Evolutionary conservation across 2,329 filamentous ascomycete species (phyloP).

Genomic region (Neopestalotiopsis rosae): DNA sequence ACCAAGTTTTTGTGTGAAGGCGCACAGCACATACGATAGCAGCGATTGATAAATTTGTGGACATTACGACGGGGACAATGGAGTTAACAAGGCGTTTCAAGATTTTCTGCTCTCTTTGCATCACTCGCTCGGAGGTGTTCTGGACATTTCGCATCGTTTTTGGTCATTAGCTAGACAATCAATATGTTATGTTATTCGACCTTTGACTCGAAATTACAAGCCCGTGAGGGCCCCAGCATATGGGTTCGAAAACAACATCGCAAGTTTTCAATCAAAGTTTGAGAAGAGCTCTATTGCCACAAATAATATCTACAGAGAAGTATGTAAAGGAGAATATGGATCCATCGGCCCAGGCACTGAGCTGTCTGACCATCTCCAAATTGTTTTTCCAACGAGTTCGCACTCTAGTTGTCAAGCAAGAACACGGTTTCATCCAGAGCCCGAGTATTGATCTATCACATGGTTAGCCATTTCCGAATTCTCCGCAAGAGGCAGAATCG

Average conservation of each 20-base stretch:
- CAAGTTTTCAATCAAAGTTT: no score
- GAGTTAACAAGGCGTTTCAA: constrained; percentile 10
- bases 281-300: background rate
- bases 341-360: background rate
- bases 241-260: no score
- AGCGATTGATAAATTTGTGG: background rate
- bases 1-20: background rate
- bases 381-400: no score
- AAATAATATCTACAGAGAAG: background rate
- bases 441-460: constrained; percentile 17
- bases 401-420: constrained; percentile 10
- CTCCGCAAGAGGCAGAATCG: background rate
- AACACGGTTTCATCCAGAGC: constrained; percentile 16
- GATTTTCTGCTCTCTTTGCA: background rate
- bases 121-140: constrained; percentile 8
- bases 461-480: background rate
- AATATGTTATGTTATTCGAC: background rate
- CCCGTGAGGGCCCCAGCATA: no score
- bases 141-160: background rate
- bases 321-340: background rate
- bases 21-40: background rate
- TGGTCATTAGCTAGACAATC: background rate
- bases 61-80: background rate
- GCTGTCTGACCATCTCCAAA: no score
- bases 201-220: background rate